Percentiles rank a stretch among this genome's conserved stretches.
Evolutionary conservation across 306 rosid species (phyloP).

Genomic region (Rosa chinensis): DNA sequence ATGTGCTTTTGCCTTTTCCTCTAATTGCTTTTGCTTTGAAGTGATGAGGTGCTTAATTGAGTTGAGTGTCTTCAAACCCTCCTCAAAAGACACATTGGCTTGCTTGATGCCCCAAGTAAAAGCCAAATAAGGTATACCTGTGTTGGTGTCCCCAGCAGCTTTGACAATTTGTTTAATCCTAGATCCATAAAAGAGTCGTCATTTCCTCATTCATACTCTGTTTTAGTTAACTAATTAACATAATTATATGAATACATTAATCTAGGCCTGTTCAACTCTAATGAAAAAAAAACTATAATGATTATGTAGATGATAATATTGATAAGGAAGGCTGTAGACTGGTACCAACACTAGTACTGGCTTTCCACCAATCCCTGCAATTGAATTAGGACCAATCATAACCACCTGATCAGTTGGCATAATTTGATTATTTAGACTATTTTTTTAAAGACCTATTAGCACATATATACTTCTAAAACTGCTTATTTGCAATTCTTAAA

Average conservation of each 20-base stretch:
- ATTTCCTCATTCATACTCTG: slow-evolving; percentile 44
- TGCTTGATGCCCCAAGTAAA: slow-evolving; percentile 32
- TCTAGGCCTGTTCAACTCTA: slow-evolving; percentile 28
- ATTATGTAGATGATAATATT: slow-evolving; percentile 44
- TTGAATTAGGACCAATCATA: slow-evolving; percentile 2
- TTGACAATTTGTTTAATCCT: slow-evolving; percentile 44
- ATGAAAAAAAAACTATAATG: slow-evolving; percentile 1
- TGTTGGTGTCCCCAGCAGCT: slow-evolving; percentile 23
- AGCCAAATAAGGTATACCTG: slow-evolving; percentile 42
- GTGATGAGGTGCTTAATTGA: slow-evolving; percentile 13
- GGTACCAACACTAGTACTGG: slow-evolving; percentile 31
- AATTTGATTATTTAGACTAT: not conserved
- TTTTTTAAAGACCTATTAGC: too few species aligned
- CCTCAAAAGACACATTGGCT: slow-evolving; percentile 51
- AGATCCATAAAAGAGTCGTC: slow-evolving; percentile 45
- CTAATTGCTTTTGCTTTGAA: not conserved
- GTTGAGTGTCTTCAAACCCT: slow-evolving; percentile 47
- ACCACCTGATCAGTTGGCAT: not conserved
- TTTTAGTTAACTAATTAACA: slow-evolving; percentile 4
- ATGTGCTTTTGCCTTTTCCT: not conserved
- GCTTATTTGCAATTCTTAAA: not conserved
- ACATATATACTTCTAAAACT: not conserved
- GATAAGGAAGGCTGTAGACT: slow-evolving; percentile 27
- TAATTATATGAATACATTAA: not conserved
- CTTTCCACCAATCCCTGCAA: slow-evolving; percentile 24